A percentile compares a stretch with the other conserved stretches of the same genome.
phyloP scores from a whole-genome alignment of 345 rosid species.

The Brassica napus region DNA sequence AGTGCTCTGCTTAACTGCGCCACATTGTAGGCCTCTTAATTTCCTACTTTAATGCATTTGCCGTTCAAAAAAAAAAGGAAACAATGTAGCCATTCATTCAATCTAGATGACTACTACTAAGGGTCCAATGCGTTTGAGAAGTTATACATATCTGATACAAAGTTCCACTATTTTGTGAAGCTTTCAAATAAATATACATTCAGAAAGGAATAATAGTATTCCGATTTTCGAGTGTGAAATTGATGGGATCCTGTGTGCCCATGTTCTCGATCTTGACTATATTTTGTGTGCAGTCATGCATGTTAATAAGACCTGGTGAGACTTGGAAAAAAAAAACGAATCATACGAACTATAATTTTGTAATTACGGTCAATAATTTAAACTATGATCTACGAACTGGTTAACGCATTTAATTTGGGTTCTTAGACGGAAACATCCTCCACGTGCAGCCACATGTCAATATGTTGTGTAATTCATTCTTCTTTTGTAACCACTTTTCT shows the following conservation, averaged over 20 bases:
- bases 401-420: conserved; percentile 28
- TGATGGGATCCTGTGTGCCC: conserved; percentile 27
- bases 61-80: too few relatives aligned
- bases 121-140: too few relatives aligned
- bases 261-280: conserved; percentile 28
- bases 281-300: conserved; percentile 15
- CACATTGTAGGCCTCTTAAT: too few relatives aligned
- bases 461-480: conserved; percentile 11
- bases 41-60: too few relatives aligned
- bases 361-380: conserved; percentile 31
- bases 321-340: not conserved
- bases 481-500: conserved; percentile 12
- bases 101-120: too few relatives aligned
- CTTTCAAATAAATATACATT: not conserved
- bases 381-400: conserved; percentile 6
- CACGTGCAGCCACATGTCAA: conserved; percentile 41
- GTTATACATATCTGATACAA: too few relatives aligned
- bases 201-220: conserved; percentile 9
- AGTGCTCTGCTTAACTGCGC: too few relatives aligned
- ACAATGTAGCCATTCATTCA: too few relatives aligned
- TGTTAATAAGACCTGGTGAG: conserved; percentile 29
- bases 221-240: conserved; percentile 15
- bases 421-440: conserved; percentile 27
- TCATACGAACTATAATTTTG: conserved; percentile 20
- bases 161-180: not conserved